phyloP scores from a whole-genome alignment of 305 asterid genomes.

The Fraxinus greggii region DNA sequence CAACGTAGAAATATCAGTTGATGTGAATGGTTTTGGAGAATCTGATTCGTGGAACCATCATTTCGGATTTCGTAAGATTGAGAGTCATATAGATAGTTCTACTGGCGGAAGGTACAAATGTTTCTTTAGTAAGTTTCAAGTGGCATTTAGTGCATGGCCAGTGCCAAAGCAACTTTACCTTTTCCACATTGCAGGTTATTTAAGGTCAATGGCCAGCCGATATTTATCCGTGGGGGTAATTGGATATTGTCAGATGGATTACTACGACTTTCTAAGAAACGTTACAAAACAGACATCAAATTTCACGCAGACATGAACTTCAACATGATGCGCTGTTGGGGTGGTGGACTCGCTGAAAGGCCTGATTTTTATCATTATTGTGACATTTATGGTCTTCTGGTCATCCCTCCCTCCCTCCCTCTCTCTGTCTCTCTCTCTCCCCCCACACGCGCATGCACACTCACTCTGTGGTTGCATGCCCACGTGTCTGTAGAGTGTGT shows the following conservation, averaged over 20 bases:
- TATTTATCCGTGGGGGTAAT: conserved; percentile 95
- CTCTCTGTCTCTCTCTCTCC: neutral
- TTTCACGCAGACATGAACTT: conserved; percentile 98
- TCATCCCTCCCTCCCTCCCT: conserved; percentile 24
- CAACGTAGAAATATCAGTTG: conserved; percentile 71
- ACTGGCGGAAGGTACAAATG: conserved; percentile 89
- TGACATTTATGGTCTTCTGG: conserved; percentile 90
- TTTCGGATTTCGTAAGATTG: conserved; percentile 93
- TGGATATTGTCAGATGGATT: conserved; percentile 97
- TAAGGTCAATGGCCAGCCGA: conserved; percentile 81
- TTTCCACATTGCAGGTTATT: conserved; percentile 55
- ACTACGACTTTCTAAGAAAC: conserved; percentile 74
- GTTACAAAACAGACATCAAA: conserved; percentile 75
- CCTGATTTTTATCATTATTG: conserved; percentile 92
- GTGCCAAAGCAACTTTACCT: conserved; percentile 11
- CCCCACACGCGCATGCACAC: neutral
- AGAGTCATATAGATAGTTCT: conserved; percentile 57
- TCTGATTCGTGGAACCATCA: conserved; percentile 85
- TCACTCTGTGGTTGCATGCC: neutral
- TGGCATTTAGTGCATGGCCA: conserved; percentile 13
- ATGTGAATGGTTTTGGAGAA: conserved; percentile 72
- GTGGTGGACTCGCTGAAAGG: conserved; percentile 93
- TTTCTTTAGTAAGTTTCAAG: neutral
- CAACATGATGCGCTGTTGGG: conserved; percentile 98
- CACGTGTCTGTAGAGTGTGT: neutral